Evolutionary conservation across 2,329 filamentous ascomycete species (phyloP), one percentile per base, ranked within the genome.

Genomic region (Colletotrichum sp.): DNA sequence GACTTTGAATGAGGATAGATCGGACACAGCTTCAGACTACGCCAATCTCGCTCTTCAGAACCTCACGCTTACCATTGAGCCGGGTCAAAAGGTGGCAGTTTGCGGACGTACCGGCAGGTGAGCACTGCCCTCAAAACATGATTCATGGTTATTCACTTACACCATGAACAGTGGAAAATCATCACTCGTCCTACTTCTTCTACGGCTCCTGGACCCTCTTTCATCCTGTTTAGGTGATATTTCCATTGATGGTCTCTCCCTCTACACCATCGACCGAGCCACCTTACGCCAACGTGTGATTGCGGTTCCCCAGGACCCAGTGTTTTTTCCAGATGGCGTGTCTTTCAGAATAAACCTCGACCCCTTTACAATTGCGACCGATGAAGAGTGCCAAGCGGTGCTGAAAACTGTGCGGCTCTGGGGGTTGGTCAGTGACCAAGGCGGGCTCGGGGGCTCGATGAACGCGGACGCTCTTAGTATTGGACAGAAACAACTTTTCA

Each of bases 301-400:
- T 44, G 87, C 88, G 6, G 81, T 91, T 1, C 88, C 90, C 0
- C 90, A 92, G 79, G 90, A 91, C 5, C 80, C 88, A 1, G 86
- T 89, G 2, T 90, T 92, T 79, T 80, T 91, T 1, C 87, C 86
- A 0, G 86, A 85, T 13, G 71, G 71, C 8, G 28, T 57, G 5
- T 85, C 83, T 2, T 83, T 88, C 76, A 82, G 81, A 36, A 68
- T 79, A 9, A 89, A 90, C 68, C 82, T 90, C 0, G 88, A 90
- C 74, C 87, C 87, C 0, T 80, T 81, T 12, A 72, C 75, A 1
- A 60, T 75, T 0, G 82, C 85, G 2, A 84, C 83, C 0, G 79
- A 80, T 71, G 78, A 78, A n/a, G 79, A 78, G 2, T 83, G 83
- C 0, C 82, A 88, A 5, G 79, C 82, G 10, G 72, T 79, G 0